Evolutionary conservation across 352 stramenopile species (phyloP).

Genomic region (Globisporangium cystogenes): DNA sequence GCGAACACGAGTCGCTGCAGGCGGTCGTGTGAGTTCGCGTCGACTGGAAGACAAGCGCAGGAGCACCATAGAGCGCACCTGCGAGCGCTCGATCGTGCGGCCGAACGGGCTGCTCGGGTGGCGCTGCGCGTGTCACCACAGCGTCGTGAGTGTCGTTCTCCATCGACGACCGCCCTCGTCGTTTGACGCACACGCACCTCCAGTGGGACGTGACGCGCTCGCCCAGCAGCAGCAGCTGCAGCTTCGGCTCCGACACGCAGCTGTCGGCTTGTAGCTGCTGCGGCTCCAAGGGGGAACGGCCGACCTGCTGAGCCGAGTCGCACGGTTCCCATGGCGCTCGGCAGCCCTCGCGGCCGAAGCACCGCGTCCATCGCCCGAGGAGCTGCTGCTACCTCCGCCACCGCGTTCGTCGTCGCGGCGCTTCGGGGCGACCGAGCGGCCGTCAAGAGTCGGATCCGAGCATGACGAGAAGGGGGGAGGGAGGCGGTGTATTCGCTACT

Average conservation of each 20-base stretch:
- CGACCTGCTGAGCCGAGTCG: slow-evolving; percentile 44
- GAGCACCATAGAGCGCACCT: slow-evolving; percentile 13
- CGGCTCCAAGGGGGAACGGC: slow-evolving; percentile 19
- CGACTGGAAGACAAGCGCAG: background rate
- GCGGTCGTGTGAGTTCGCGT: background rate
- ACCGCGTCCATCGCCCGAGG: background rate
- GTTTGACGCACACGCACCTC: background rate
- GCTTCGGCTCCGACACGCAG: background rate
- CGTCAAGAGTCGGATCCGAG: too few species aligned
- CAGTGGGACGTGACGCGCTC: background rate
- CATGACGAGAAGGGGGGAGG: too few species aligned
- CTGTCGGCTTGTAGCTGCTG: background rate
- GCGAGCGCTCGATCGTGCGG: slow-evolving; percentile 27
- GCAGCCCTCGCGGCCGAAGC: slow-evolving; percentile 28
- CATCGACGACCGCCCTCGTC: background rate
- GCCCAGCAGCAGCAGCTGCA: too few species aligned
- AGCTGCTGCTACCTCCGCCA: background rate
- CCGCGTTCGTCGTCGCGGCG: background rate
- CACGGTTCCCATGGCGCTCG: slow-evolving; percentile 39
- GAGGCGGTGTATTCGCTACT: too few species aligned
- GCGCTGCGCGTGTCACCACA: slow-evolving; percentile 4
- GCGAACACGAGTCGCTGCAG: slow-evolving; percentile 9
- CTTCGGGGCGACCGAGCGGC: too few species aligned
- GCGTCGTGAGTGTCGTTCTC: background rate
- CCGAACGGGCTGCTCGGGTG: slow-evolving; percentile 38